phyloP scores from a whole-genome alignment of 495 filamentous ascomycete species.

The Halenospora varia region DNA sequence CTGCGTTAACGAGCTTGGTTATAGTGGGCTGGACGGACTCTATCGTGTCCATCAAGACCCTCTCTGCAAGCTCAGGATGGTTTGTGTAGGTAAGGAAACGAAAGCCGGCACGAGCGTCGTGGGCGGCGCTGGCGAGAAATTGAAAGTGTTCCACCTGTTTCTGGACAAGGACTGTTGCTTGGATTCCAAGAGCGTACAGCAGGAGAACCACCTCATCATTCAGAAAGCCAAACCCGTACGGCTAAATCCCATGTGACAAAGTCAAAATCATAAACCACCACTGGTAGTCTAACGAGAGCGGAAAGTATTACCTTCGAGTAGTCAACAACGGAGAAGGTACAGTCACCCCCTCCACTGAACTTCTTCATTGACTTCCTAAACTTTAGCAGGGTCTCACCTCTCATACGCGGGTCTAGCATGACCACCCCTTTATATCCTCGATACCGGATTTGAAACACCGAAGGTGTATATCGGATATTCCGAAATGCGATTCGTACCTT shows the following conservation, averaged over 20 bases:
- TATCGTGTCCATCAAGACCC: slow-evolving; percentile 39
- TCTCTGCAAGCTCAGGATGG: slow-evolving; percentile 39
- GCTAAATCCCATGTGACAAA: slow-evolving; percentile 23
- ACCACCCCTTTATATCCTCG: slow-evolving; percentile 49
- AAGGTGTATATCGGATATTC: slow-evolving; percentile 40
- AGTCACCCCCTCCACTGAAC: slow-evolving; percentile 38
- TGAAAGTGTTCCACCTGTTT: slow-evolving; percentile 43
- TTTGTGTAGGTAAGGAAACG: slow-evolving; percentile 40
- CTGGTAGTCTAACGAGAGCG: not conserved
- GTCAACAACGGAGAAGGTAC: slow-evolving; percentile 43
- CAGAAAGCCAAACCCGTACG: slow-evolving; percentile 43
- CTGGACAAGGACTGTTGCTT: slow-evolving; percentile 29
- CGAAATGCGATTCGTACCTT: slow-evolving; percentile 35
- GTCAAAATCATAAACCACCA: not conserved
- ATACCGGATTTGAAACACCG: slow-evolving; percentile 47
- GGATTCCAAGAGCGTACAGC: slow-evolving; percentile 40
- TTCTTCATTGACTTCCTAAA: slow-evolving; percentile 52
- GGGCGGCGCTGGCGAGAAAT: slow-evolving; percentile 31
- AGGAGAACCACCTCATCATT: slow-evolving; percentile 49
- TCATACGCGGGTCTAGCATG: slow-evolving; percentile 38
- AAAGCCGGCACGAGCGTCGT: slow-evolving; percentile 34
- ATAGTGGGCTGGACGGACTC: slow-evolving; percentile 30
- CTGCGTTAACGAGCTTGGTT: slow-evolving; percentile 33
- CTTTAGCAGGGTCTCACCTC: slow-evolving; percentile 29
- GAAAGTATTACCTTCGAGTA: slow-evolving; percentile 37